Evolutionary conservation across 495 filamentous ascomycete genomes (phyloP), one percentile per base, ranked within the genome.

Genomic region (Xylaria castorea): DNA sequence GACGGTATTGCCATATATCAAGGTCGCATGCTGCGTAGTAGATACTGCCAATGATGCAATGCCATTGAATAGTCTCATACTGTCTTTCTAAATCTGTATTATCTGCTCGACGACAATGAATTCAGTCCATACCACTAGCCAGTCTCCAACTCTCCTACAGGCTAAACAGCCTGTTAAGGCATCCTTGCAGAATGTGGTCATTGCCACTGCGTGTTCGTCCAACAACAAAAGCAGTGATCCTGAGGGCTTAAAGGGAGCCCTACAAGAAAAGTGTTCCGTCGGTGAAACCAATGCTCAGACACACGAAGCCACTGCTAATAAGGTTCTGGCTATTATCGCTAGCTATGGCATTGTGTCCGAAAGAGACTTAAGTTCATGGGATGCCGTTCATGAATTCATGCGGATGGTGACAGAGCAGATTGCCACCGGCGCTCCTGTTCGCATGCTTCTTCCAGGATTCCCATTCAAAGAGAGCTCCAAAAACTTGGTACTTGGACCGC

Each of bases 371-470:
- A 25, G n/a, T 8, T 32, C 27, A n/a, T 25, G 42, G 62, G 62
- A 65, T 65, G 42, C 42, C 14, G 22, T 48, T 44, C 1, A 34
- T 25, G 30, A 30, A n/a, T 46, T 46, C 62, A 6, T 50, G 62
- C 62, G 42, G 25, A 22, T 18, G 16, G 62, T 50, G 14, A 65
- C 36, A 20, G 32, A 48, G 25, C 42, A 65, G 22, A 30, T 65
- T 16, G 62, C 62, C 1, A 14, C 42, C 42, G 42, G 27, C 5
- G 25, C 44, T 16, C 40, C 66, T 42, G 16, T 68, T 40, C 51
- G 38, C 18, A 55, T 68, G 32, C 48, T 68, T 42, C 66, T 68
- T 42, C 66, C 66, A 3, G 66, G 20, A n/a, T 68, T 68, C 32
- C 66, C 66, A 38, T 55, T 68, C n/a, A 57, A 68, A 16, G 48